phyloP scores from a whole-genome alignment of 2,329 filamentous ascomycete genomes.

The Aspergillus neotritici region DNA sequence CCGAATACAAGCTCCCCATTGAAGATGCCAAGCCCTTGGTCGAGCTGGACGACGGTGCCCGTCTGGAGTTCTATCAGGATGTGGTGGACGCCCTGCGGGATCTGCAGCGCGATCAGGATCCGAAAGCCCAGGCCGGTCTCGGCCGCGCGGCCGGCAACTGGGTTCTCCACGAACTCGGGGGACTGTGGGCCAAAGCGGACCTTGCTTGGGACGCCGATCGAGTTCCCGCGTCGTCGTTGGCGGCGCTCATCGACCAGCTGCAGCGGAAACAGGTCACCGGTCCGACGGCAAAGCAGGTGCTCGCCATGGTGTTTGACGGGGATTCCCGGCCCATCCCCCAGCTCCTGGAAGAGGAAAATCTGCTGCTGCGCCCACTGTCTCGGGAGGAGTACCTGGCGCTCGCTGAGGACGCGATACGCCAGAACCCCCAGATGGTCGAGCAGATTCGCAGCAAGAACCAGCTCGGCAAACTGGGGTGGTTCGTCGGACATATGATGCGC shows the following conservation, averaged over 20 bases:
- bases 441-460: constrained; percentile 57
- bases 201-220: constrained; percentile 34
- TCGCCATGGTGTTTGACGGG: constrained; percentile 51
- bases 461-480: constrained; percentile 60
- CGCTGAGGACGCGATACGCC: constrained; percentile 49
- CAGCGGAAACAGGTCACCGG: constrained; percentile 46
- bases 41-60: constrained; percentile 68
- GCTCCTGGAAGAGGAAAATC: constrained; percentile 53
- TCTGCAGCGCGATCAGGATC: constrained; percentile 22
- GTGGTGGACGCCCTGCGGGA: constrained; percentile 35
- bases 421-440: constrained; percentile 53
- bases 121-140: constrained; percentile 27
- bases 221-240: constrained; percentile 41
- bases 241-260: constrained; percentile 42
- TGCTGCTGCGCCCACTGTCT: constrained; percentile 52
- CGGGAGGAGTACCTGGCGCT: constrained; percentile 52
- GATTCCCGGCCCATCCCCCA: constrained; percentile 45
- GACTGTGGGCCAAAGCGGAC: constrained; percentile 53
- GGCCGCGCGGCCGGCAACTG: constrained; percentile 56
- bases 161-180: constrained; percentile 71
- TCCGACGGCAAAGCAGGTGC: constrained; percentile 55
- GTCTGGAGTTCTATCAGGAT: constrained; percentile 69
- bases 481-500: constrained; percentile 64
- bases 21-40: constrained; percentile 82
- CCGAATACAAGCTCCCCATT: constrained; percentile 61